phyloP scores from a whole-genome alignment of 148 eudicot genomes.

The Polygonum maritimum region DNA sequence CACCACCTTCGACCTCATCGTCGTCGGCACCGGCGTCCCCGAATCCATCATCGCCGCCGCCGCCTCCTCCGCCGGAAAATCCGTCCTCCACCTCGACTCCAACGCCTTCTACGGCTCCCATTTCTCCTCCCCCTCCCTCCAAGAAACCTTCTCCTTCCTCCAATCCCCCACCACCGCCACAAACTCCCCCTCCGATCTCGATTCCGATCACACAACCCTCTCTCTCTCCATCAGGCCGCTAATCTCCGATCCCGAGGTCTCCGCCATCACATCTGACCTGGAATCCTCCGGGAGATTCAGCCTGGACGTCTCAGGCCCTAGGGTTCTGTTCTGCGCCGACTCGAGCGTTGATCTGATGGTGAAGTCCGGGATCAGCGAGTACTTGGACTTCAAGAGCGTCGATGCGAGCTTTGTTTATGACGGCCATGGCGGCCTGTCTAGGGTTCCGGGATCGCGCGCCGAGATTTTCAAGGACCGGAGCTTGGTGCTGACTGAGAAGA shows the following conservation, averaged over 20 bases:
- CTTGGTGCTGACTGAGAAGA: constrained; percentile 44
- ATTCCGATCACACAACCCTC: constrained; percentile 11
- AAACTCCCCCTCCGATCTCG: constrained; percentile 9
- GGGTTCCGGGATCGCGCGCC: constrained; percentile 67
- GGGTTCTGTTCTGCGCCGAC: constrained; percentile 73
- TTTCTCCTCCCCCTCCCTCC: constrained; percentile 56
- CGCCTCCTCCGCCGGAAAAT: constrained; percentile 56
- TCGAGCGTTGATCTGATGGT: constrained; percentile 42
- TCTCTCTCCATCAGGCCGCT: constrained; percentile 29
- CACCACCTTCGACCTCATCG: constrained; percentile 57
- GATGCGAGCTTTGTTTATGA: constrained; percentile 47
- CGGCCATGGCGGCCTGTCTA: constrained; percentile 24
- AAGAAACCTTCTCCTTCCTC: constrained; percentile 35
- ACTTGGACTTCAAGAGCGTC: constrained; percentile 64
- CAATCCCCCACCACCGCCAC: constrained; percentile 13
- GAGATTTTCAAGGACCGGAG: constrained; percentile 52
- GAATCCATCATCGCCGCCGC: constrained; percentile 76
- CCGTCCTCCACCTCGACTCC: constrained; percentile 91
- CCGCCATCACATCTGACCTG: constrained; percentile 20
- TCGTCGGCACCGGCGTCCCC: constrained; percentile 75
- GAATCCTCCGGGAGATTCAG: constrained; percentile 20
- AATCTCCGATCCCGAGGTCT: constrained; percentile 31
- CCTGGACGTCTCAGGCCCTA: constrained; percentile 71
- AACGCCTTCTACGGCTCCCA: constrained; percentile 75
- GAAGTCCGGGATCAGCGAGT: constrained; percentile 48